Conservation (phyloP, 257 asterid genomes). For the Solanum sejunctum region DNA sequence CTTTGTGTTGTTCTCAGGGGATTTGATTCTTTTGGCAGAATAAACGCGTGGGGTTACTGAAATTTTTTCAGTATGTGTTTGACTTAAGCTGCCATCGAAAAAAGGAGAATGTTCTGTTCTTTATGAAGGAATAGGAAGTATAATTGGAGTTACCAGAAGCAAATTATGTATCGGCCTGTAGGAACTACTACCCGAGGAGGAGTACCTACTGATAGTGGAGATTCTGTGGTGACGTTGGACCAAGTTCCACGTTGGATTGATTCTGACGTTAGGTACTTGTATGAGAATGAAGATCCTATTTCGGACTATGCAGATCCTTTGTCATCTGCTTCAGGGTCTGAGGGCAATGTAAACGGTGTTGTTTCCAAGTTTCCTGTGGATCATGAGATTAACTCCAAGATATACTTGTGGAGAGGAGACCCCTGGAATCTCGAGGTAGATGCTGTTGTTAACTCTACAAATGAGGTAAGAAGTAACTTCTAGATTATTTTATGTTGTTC, state of each 20-base stretch:
- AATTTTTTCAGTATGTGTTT: background rate
- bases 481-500: background rate
- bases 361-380: conserved; percentile 72
- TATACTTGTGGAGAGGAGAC: conserved; percentile 90
- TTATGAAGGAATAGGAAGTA: conserved; percentile 5
- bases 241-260: conserved; percentile 87
- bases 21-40: background rate
- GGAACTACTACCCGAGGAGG: conserved; percentile 62
- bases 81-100: background rate
- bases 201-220: conserved; percentile 57
- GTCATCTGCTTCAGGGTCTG: conserved; percentile 54
- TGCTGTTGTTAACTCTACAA: conserved; percentile 86
- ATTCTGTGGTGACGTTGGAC: conserved; percentile 63
- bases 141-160: conserved; percentile 15
- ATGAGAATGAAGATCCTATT: conserved; percentile 59
- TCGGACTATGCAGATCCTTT: conserved; percentile 65
- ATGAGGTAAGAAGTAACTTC: conserved; percentile 51
- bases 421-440: conserved; percentile 98
- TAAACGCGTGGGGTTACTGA: background rate
- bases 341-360: conserved; percentile 46
- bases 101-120: background rate
- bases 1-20: background rate
- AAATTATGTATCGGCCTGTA: conserved; percentile 40
- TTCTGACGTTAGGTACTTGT: conserved; percentile 49
- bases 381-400: conserved; percentile 64